Evolutionary conservation across 2,329 filamentous ascomycete species (phyloP), one percentile per base, ranked within the genome.

Genomic region (Aspergillus pseudotamarii): DNA sequence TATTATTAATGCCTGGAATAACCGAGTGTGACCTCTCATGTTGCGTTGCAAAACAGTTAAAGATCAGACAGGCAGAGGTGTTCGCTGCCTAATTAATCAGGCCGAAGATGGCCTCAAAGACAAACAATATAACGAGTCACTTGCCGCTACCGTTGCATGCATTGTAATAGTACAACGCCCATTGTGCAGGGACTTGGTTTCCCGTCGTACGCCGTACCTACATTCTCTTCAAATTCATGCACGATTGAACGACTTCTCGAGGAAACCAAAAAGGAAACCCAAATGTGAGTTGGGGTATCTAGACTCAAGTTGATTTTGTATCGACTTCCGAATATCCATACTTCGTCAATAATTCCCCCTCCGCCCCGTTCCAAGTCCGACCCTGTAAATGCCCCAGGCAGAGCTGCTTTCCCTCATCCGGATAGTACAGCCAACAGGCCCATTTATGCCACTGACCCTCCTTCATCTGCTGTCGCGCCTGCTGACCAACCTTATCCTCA

Each of bases 401-500:
- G 6, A 60, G 30, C 32, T 54, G 3, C 28, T 46, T 54, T 8
- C 58, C 62, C 1, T 61, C 62, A 2, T 58, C 59, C 3, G 62
- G 58, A 56, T 64, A 64, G 23, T 61, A 64, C 28, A 64, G 48
- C 62, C 62, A 64, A 36, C 45, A 55, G 0, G 59, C 62, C 62
- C 62, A 64, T 23, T 56, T 54, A 2, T 46, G 26, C 62, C 62
- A 64, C 23, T 46, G 26, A 5, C 62, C 62, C 26, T 64, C 62
- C 21, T 64, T 64, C 62, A 64, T 64, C 41, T 64, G 55, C 30
- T 38, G 28, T n/a, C 62, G 54, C 41, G 62, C 62, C 48, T 43
- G 54, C 48, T 64, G 62, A 12, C 62, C 62, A 43, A 64, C 60
- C 41, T 64, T 64, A 61, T 64, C 62, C 59, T 64, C 62, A 43